Evolutionary conservation across 1,139 yeast genomes (phyloP), one percentile per base, ranked within the genome.

Genomic region (Scheffersomyces illinoinensis): DNA sequence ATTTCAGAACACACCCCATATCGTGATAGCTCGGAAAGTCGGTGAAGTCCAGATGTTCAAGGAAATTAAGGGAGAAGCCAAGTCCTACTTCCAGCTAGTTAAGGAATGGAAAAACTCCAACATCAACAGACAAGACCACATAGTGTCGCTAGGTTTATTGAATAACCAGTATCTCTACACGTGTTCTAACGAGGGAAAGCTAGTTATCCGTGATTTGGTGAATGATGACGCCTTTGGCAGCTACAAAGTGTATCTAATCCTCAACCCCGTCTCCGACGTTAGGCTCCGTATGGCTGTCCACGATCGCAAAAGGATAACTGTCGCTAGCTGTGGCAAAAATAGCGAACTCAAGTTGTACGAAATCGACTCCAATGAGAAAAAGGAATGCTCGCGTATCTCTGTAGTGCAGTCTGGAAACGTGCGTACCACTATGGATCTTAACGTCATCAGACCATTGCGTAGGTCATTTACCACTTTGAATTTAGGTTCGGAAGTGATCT

Each of bases 291-390:
- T 61, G 53, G 55, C 58, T 12, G 55, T 56, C 18, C 63, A 57
- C 39, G 63, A 60, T 46, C 63, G 59, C 7, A 61, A 60, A 50
- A 64, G 65, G 17, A 58, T 69, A 24, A 55, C 61, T 5, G 67
- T 77, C 46, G 78, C 77, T 0, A 70, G 77, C 56, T 85, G 85
- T 1, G 87, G 87, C 3, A 78, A 81, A 61, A 78, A 81, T 57
- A 76, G 76, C 56, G 85, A 80, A 53, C 65, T 83, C 46, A 78
- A 77, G 58, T 56, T 72, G 33, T 77, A 76, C 58, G 69, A 69
- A 39, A 62, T 65, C 19, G 60, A 64, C 33, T 54, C 58, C n/a
- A 48, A 48, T n/a, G 51, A 48, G 51, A 21, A 48, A n/a, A 21
- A 24, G 8, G 43, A 33, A 12, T 33, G 43, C 17, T 33, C 43